Evolutionary conservation across 306 rosid genomes (phyloP), one percentile per base, ranked within the genome.

Genomic region (Crotalaria pallida): DNA sequence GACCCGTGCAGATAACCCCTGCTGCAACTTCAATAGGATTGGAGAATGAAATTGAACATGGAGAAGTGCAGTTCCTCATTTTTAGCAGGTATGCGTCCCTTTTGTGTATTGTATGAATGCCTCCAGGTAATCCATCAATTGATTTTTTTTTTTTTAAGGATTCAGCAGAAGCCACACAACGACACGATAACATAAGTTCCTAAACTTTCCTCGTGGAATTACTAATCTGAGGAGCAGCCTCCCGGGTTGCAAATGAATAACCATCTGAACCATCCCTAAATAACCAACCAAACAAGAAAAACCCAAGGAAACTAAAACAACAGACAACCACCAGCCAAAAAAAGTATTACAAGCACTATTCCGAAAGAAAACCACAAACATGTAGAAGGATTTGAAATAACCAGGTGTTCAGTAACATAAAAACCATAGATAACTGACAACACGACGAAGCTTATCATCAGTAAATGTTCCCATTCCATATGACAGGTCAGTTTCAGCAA

Each of bases 91-190:
- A 69, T 38, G 57, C 55, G n/a, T 38, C 67, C 58, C 49, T 70
- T 75, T 58, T 50, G 67, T 36, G 82, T 75, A 59, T 71, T 57
- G 56, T 15, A 53, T 55, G 23, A 68, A 41, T 1, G 45, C 44
- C 70, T 68, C 55, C 26, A 6, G 64, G n/a, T 66, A 52, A 77
- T 15, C 53, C 18, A 72, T 77, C 79, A 23, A 36, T n/a, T 60
- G 53, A 40, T 34, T 52, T 23, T 7, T 36, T 66, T 34, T 52
- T 23, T 7, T 36, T 66, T 41, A 60, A 23, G 57, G 59, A 66
- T 53, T 80, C 63, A 24, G 58, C 64, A 72, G 79, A 58, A 55
- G 74, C 83, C 78, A 78, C 61, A 63, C 63, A 50, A 34, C 36
- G 58, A 69, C 17, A 9, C 18, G 53, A 71, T 67, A 62, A 65